Percentiles rank a stretch among this genome's conserved stretches.
phyloP scores from a whole-genome alignment of 441 rosid genomes.

The Flueggea neowawraea region DNA sequence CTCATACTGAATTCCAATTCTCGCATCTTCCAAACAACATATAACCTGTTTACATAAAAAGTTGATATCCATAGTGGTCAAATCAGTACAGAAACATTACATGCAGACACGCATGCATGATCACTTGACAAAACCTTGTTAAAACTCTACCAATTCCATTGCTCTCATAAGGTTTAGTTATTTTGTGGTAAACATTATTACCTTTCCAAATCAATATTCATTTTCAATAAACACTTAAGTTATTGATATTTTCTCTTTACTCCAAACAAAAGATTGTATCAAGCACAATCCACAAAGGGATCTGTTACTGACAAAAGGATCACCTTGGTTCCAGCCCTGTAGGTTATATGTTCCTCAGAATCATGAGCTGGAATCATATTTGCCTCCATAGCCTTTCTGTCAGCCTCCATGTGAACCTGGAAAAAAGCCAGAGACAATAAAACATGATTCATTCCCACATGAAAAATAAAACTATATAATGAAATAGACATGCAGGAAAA shows the following conservation, averaged over 20 bases:
- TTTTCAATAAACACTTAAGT: background rate
- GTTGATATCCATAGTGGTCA: background rate
- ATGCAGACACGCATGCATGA: background rate
- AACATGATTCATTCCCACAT: slow-evolving; percentile 1
- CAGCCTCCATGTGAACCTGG: slow-evolving; percentile 97
- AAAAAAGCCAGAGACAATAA: slow-evolving; percentile 11
- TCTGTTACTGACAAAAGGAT: slow-evolving; percentile 5
- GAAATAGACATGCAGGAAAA: background rate
- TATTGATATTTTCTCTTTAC: background rate
- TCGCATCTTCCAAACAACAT: slow-evolving; percentile 84
- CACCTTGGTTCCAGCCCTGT: slow-evolving; percentile 83
- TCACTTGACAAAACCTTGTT: too few species aligned
- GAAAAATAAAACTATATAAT: background rate
- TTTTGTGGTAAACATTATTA: too few species aligned
- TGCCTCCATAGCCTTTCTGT: slow-evolving; percentile 67
- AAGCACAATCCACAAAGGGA: slow-evolving; percentile 3
- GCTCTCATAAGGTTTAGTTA: too few species aligned
- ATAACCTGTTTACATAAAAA: slow-evolving; percentile 54
- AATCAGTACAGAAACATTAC: background rate
- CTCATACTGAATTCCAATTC: slow-evolving; percentile 95
- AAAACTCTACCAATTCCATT: too few species aligned
- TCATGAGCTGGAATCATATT: slow-evolving; percentile 33
- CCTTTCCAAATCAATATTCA: too few species aligned
- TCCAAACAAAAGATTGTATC: background rate
- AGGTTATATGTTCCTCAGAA: slow-evolving; percentile 64